phyloP scores from a whole-genome alignment of 257 asterid genomes.

The Jacaranda copaia region DNA sequence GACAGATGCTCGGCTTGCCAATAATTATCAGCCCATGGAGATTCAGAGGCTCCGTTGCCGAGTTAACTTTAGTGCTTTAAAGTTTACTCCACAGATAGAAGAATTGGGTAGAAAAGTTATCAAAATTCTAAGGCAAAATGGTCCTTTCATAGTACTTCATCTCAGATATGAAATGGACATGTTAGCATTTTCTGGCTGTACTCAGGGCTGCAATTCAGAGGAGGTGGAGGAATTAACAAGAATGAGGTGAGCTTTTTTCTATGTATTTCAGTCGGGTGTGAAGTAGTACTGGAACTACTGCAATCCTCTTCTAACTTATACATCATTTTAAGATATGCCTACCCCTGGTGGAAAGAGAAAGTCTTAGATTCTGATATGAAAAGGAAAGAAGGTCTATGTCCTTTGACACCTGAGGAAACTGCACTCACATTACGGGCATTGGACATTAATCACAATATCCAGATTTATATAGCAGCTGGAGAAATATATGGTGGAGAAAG shows the following conservation, averaged over 20 bases:
- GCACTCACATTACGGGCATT: slow-evolving; percentile 82
- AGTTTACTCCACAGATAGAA: slow-evolving; percentile 91
- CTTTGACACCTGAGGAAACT: slow-evolving; percentile 98
- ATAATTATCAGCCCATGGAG: slow-evolving; percentile 85
- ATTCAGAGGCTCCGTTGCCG: slow-evolving; percentile 94
- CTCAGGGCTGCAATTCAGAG: slow-evolving; percentile 83
- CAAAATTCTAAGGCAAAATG: slow-evolving; percentile 76
- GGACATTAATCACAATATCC: slow-evolving; percentile 75
- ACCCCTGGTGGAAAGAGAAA: slow-evolving; percentile 99
- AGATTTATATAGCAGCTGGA: slow-evolving; percentile 96
- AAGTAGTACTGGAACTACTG: neutral
- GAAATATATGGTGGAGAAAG: slow-evolving; percentile 93
- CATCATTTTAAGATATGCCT: slow-evolving; percentile 68
- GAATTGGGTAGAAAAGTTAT: slow-evolving; percentile 91
- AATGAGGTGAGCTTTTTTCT: slow-evolving; percentile 69
- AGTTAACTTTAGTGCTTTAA: slow-evolving; percentile 81
- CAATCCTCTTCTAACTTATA: slow-evolving; percentile 39
- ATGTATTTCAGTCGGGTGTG: neutral
- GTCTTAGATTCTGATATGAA: slow-evolving; percentile 84
- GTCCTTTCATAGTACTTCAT: slow-evolving; percentile 93
- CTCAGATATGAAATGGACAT: slow-evolving; percentile 99
- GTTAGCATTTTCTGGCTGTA: slow-evolving; percentile 97
- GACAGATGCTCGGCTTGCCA: slow-evolving; percentile 94
- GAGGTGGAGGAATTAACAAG: slow-evolving; percentile 90
- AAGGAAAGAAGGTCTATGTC: slow-evolving; percentile 95